Evolutionary conservation across 73 alveolate species (phyloP), one percentile per base, ranked within the genome.

Genomic region (Tetrahymena malaccensis): DNA sequence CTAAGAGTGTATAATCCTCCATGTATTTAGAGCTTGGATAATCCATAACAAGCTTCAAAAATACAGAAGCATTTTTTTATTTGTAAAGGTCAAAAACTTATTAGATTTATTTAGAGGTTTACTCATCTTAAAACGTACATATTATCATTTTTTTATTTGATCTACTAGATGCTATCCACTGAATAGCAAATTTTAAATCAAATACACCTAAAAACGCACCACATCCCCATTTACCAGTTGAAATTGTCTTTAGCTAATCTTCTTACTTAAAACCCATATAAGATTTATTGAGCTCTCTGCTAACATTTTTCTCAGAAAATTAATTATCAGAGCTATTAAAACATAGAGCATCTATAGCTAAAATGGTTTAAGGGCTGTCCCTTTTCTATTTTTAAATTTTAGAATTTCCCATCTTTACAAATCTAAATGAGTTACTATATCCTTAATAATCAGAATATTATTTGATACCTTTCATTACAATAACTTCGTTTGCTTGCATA

Each of bases 161-260:
- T 35, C 44, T 83, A 25, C 96, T 93, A 5, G 96, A 94, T 33
- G 98, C 95, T 4, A 96, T 85, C 98, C 98, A 96, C 84, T 96
- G 85, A 22, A 96, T 40, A 12, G 85, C 25, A 94, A 96, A 96
- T 85, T 96, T 96, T 33, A 96, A 94, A 58, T 95, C 97, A 27
- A 97, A 95, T 35, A 94, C 34, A 19, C 98, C 98, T 10, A 40
- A 38, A 40, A 94, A 96, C 27, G 96, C 97, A n/a, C 98, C 98
- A 96, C 98, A 96, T 22, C 98, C 98, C 98, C 98, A 96, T 38
- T 94, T 95, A 31, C 98, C 98, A 21, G 98, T 96, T 7, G 96
- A 21, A 16, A 96, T 95, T 31, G 94, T 33, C 38, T 96, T 94
- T 34, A 37, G 43, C 5, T 94, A 43, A 15, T 35, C 33, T 89